Percentiles rank a stretch among this genome's conserved stretches.
These are phyloP conservation scores for Phtheirospermum japonicum DNA, from an alignment of 257 asterid genomes.

Conservation along the genomic window DNA sequence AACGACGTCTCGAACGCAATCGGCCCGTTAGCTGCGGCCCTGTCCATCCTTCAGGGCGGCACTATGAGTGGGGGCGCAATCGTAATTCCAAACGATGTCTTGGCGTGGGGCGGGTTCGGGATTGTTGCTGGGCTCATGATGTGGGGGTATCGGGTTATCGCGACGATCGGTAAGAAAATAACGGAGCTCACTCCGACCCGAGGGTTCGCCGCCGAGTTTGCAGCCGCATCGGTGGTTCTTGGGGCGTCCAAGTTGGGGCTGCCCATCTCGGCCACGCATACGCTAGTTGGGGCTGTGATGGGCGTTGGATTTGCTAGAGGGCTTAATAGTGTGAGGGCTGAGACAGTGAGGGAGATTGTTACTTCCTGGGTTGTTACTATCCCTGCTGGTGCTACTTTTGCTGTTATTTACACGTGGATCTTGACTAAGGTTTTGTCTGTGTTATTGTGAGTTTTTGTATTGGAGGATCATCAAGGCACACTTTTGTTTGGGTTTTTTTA, in stretches of 20 bases:
- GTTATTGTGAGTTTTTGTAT: constrained; percentile 41
- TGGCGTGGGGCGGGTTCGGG: constrained; percentile 98
- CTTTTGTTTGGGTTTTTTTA: constrained; percentile 14
- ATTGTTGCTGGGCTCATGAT: constrained; percentile 83
- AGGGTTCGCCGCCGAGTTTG: constrained; percentile 96
- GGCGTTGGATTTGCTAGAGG: constrained; percentile 96
- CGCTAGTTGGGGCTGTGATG: constrained; percentile 98
- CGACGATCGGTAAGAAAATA: constrained; percentile 91
- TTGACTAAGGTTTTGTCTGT: constrained; percentile 61
- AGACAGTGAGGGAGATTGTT: constrained; percentile 85
- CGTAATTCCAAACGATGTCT: constrained; percentile 72
- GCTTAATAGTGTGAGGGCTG: constrained; percentile 80
- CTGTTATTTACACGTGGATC: constrained; percentile 81
- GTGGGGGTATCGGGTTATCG: constrained; percentile 89
- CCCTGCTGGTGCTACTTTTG: constrained; percentile 81
- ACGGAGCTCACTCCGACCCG: constrained; percentile 90
- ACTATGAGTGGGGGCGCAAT: constrained; percentile 45
- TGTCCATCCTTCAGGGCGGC: constrained; percentile 81
- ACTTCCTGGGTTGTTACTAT: constrained; percentile 90
- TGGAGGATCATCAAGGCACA: constrained; percentile 25
- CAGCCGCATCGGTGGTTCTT: constrained; percentile 89
- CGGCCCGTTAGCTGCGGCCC: constrained; percentile 88
- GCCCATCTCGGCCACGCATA: constrained; percentile 92
- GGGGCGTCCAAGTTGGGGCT: constrained; percentile 81
- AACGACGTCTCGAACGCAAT: constrained; percentile 93